These are phyloP conservation scores for Codiaeum variegatum DNA, from an alignment of 441 rosid species.

Conservation along the genomic window DNA sequence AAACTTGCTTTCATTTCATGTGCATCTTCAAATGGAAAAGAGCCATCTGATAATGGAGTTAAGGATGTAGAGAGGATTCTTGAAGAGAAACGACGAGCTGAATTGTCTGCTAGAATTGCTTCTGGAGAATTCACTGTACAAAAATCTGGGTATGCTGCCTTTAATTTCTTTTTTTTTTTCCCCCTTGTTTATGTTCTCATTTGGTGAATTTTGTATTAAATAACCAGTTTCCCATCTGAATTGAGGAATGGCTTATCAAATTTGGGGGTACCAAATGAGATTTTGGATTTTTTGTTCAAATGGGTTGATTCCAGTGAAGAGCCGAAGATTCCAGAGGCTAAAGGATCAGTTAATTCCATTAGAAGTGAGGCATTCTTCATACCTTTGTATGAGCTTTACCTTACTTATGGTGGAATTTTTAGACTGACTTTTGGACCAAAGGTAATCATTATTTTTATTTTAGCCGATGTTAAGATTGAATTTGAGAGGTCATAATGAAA, in stretches of 20 bases:
- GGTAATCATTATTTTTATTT: conserved; percentile 34
- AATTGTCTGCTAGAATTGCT: conserved; percentile 77
- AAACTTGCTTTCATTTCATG: conserved; percentile 33
- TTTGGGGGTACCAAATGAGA: conserved; percentile 56
- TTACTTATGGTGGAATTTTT: conserved; percentile 93
- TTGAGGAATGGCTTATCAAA: conserved; percentile 70
- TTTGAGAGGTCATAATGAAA: too few species aligned
- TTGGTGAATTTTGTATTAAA: conserved; percentile 11
- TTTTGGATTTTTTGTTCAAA: conserved; percentile 57
- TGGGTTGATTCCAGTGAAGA: conserved; percentile 45
- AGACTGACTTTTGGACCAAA: conserved; percentile 91
- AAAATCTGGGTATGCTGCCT: conserved; percentile 45
- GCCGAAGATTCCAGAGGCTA: conserved; percentile 78
- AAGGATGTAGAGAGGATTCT: conserved; percentile 46
- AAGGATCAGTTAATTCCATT: conserved; percentile 60
- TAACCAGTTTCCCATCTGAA: conserved; percentile 49
- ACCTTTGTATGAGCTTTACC: conserved; percentile 84
- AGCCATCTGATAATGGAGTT: conserved; percentile 32
- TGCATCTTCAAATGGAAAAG: conserved; percentile 62
- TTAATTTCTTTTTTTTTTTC: neutral
- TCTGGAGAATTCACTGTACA: conserved; percentile 79
- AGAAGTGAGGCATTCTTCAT: conserved; percentile 87
- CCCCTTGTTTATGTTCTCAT: neutral
- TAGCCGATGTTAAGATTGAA: too few species aligned
- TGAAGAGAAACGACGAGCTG: conserved; percentile 70